Evolutionary conservation across 139 green algal genomes (phyloP), one percentile per base, ranked within the genome.

Genomic region (Chlamydomonas incerta): DNA sequence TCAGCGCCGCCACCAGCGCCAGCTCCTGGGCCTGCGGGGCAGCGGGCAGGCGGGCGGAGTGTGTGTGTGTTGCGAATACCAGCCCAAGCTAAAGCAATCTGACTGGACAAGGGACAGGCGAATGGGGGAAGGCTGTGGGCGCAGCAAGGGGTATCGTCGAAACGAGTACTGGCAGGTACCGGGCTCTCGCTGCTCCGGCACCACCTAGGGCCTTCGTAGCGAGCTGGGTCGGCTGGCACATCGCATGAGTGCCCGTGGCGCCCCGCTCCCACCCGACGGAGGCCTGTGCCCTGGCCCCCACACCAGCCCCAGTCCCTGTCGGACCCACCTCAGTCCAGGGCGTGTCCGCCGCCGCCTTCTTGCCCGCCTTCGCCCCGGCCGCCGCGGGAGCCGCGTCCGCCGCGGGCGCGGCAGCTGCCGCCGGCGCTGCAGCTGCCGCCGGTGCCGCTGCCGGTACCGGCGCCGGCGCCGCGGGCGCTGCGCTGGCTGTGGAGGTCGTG

Each of bases 1-100:
- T 99, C 21, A 99, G 86, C 6, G 97, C 97, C 82, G 97, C 94
- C 50, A 99, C 95, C 55, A 99, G 90, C 0, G 93, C 95, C 60
- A 98, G 76, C 89, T 98, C 93, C 89, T 99, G 95, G 72, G 86
- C 95, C 67, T 85, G 80, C 3, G 62, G 28, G 77, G 15, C 4
- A 57, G 68, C 33, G 17, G 11, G 28, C 3, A 3, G 60, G 26
- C 5, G 57, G 21, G 57, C 10, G 23, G 20, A 6, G 23, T 5
- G 10, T 11, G 57, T 63, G 57, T 11, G 3, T 11, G 57, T 24
- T 63, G 23, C 57, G 6, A 2, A 29, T 63, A 63, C 62, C 13
- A 2, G 62, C 52, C 50, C 71, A n/a, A n/a, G n/a, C n/a, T n/a
- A n/a, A n/a, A n/a, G n/a, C n/a, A n/a, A n/a, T n/a, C n/a, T n/a